Evolutionary conservation across 768 basidiomycete genomes (phyloP).

Genomic region (Lentinula guzmanii): DNA sequence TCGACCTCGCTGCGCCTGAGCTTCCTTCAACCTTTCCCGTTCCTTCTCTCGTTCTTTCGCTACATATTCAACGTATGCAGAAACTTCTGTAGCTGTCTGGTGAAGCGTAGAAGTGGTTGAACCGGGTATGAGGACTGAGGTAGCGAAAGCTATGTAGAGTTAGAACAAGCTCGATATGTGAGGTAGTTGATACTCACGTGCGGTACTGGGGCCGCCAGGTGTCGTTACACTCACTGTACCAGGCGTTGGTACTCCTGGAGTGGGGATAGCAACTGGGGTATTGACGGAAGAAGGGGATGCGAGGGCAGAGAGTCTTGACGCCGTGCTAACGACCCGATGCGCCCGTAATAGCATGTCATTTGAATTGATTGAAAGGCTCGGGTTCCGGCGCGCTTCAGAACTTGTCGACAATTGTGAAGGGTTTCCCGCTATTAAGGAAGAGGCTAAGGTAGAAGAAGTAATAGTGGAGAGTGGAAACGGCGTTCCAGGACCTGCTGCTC

Average conservation of each 20-base stretch:
- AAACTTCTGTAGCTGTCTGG: constrained; percentile 55
- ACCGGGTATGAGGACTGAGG: constrained; percentile 19
- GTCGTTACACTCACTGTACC: background rate
- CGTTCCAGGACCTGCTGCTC: background rate
- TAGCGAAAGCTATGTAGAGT: background rate
- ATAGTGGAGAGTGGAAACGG: background rate
- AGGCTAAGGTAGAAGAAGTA: background rate
- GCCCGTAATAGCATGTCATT: background rate
- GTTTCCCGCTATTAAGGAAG: background rate
- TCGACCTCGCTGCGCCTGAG: constrained; percentile 21
- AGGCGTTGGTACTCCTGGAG: constrained; percentile 2
- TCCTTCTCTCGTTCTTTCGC: constrained; percentile 75
- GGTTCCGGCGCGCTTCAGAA: background rate
- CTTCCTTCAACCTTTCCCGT: constrained; percentile 64
- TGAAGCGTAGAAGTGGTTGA: constrained; percentile 24
- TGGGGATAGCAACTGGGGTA: constrained; percentile 13
- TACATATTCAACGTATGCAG: constrained; percentile 68
- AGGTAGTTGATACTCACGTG: background rate
- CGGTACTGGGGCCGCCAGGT: background rate
- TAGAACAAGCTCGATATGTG: background rate
- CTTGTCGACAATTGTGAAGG: too few relatives aligned
- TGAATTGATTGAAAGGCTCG: background rate
- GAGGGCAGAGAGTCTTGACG: background rate
- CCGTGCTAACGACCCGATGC: background rate
- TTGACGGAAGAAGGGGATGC: constrained; percentile 12